Conservation (phyloP, 805 yeast species). For the Starmera amethionina region DNA sequence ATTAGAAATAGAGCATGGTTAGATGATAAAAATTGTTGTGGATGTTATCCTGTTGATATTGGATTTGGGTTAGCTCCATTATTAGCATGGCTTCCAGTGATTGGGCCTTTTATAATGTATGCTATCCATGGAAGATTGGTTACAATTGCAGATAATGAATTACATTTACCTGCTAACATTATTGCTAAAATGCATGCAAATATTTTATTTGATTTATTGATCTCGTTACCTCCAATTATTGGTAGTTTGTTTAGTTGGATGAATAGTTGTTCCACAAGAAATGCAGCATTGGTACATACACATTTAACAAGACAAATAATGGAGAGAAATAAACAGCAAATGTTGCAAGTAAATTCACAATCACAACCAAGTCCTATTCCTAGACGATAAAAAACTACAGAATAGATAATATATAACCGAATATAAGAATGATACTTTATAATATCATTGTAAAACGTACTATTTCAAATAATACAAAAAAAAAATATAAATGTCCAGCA, state of each 20-base stretch:
- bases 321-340: no score
- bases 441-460: no score
- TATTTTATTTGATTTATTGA: slow-evolving; percentile 61
- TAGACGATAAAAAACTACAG: no score
- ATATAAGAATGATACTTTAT: no score
- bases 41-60: slow-evolving; percentile 65
- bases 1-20: slow-evolving; percentile 78
- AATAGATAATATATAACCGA: no score
- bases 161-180: slow-evolving; percentile 47
- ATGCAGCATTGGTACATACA: slow-evolving; percentile 69
- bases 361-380: no score
- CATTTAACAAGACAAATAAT: no score
- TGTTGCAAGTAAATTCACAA: no score
- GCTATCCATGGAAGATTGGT: slow-evolving; percentile 65
- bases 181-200: slow-evolving; percentile 69
- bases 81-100: slow-evolving; percentile 58
- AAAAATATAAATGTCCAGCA: no score
- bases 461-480: no score
- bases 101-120: slow-evolving; percentile 84
- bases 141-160: slow-evolving; percentile 43
- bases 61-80: slow-evolving; percentile 77
- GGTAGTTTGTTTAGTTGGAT: slow-evolving; percentile 77
- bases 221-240: slow-evolving; percentile 70
- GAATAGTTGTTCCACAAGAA: slow-evolving; percentile 79
- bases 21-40: slow-evolving; percentile 76